These are phyloP conservation scores for Oleoguttula mirabilis DNA, from an alignment of 495 filamentous ascomycete genomes.

Conservation along the genomic window DNA sequence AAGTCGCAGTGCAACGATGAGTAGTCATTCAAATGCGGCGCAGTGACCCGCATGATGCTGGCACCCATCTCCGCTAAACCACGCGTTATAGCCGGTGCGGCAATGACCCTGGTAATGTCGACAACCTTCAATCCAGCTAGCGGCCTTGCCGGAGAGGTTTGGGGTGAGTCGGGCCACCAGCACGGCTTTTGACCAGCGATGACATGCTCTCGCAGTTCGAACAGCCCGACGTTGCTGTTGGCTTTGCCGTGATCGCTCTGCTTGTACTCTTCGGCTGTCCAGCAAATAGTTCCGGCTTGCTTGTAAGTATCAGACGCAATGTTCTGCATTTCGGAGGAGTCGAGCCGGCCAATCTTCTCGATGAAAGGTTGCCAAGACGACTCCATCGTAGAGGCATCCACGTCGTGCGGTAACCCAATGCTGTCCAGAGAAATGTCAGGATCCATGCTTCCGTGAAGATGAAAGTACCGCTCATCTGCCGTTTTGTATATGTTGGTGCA, in stretches of 20 bases:
- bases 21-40: constrained; percentile 41
- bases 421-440: constrained; percentile 33
- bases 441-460: constrained; percentile 41
- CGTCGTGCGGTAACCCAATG: constrained; percentile 31
- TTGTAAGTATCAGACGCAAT: constrained; percentile 35
- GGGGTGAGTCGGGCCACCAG: constrained; percentile 31
- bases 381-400: constrained; percentile 11
- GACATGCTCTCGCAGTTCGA: constrained; percentile 30
- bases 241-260: constrained; percentile 39
- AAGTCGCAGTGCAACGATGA: constrained; percentile 37
- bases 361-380: constrained; percentile 20
- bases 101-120: constrained; percentile 50
- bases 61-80: constrained; percentile 48
- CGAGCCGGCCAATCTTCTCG: constrained; percentile 5
- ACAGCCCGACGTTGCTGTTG: constrained; percentile 40
- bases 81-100: constrained; percentile 42
- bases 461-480: constrained; percentile 37
- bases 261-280: constrained; percentile 36
- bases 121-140: constrained; percentile 49
- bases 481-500: constrained; percentile 43
- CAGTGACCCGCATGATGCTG: constrained; percentile 48
- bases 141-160: constrained; percentile 34
- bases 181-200: constrained; percentile 28
- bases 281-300: constrained; percentile 43
- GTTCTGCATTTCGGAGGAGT: constrained; percentile 32